Evolutionary conservation across 2,329 filamentous ascomycete species (phyloP), one percentile per base, ranked within the genome.

Genomic region (Hansfordia pulvinata): DNA sequence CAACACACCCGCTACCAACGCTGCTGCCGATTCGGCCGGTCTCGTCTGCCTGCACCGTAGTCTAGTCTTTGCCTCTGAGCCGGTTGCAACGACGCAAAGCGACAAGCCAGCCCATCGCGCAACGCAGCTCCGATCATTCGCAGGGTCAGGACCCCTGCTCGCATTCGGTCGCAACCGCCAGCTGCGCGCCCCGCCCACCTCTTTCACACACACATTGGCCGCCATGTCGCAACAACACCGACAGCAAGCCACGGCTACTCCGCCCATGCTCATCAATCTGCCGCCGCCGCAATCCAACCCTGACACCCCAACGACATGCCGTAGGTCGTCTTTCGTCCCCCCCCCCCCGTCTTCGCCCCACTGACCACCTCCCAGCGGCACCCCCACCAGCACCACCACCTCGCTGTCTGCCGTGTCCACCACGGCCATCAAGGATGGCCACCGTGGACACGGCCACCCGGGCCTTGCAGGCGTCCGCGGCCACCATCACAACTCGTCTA

Each of bases 341-440:
- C 16, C 13, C 30, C 33, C 32, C 34, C 42, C 11, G 19, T 17
- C 7, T 25, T 38, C 20, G 10, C 19, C 29, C 25, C 26, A 26
- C 27, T 28, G 40, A 22, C 22, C 39, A 30, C n/a, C 24, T 21
- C 27, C 19, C 37, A 93, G 84, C 37, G 86, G 88, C 44, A 96
- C 88, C 3, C 88, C 88, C 3, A 94, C 90, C 38, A 93, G 84
- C 39, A 79, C 81, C 20, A 92, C 83, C 4, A 94, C 86, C 9
- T 92, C 85, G 27, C 76, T 96, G 44, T 93, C 84, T 15, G 77
- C 85, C 20, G 69, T 96, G 25, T 93, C 84, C 10, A 94, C 88
- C 11, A 90, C 84, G 9, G 88, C 88, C 27, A 93, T 93, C 64
- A 93, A 94, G 55, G 88, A 96, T 49, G 88, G 88, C 41, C 84